Conservation (phyloP, 140 eudicot genomes). For the Flaveria floridana region DNA sequence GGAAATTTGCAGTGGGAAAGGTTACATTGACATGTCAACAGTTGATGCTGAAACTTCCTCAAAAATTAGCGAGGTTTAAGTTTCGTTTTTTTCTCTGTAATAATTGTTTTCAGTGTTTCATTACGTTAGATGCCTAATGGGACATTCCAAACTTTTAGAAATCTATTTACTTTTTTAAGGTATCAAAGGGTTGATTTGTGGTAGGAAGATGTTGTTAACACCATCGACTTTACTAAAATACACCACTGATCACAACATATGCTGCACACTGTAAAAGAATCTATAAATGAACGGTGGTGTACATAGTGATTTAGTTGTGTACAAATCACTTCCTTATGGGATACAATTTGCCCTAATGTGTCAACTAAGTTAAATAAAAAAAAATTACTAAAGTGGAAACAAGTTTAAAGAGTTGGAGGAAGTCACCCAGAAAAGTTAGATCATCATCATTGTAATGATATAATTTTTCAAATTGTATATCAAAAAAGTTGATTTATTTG, state of each 20-base stretch:
- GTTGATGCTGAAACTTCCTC: constrained; percentile 93
- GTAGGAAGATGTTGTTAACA: not conserved
- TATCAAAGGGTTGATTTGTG: not conserved
- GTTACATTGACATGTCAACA: constrained; percentile 98
- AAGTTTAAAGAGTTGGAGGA: not conserved
- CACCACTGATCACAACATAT: not conserved
- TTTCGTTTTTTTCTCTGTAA: constrained; percentile 8
- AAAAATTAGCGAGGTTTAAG: constrained; percentile 75
- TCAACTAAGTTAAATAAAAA: not conserved
- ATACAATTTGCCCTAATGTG: not conserved
- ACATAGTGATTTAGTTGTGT: not conserved
- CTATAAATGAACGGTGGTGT: not conserved
- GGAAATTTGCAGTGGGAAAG: constrained; percentile 70
- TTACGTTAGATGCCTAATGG: not conserved
- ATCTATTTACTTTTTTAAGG: no score
- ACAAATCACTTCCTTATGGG: not conserved
- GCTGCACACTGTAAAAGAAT: not conserved
- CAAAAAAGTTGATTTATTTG: not conserved
- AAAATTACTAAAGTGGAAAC: not conserved
- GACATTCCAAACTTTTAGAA: constrained; percentile 16
- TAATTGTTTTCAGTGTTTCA: not conserved
- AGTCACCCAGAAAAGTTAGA: not conserved
- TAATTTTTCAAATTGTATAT: not conserved
- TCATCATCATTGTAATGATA: not conserved
- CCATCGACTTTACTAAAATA: not conserved